These are phyloP conservation scores for Trichomonas tenax DNA, from an alignment of 208 protist genomes.

Conservation along the genomic window DNA sequence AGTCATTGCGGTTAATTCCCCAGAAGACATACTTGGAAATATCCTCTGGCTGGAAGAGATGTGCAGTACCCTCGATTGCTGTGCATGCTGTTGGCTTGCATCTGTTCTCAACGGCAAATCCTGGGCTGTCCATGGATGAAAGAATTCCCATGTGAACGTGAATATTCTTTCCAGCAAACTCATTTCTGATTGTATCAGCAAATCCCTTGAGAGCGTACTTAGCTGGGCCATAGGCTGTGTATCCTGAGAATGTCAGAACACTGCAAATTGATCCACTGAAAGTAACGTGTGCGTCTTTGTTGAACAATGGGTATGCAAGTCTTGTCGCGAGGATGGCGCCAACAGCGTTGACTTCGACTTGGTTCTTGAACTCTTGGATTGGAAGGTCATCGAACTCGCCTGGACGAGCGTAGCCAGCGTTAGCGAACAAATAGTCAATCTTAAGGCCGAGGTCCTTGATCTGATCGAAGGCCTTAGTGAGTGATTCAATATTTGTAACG, in stretches of 20 bases:
- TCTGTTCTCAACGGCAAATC: not conserved
- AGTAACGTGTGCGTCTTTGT: not conserved
- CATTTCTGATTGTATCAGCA: conserved; percentile 12
- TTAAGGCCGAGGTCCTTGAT: not conserved
- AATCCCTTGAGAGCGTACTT: not conserved
- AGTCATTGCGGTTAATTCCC: not conserved
- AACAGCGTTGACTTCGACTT: not conserved
- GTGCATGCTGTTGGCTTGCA: not conserved
- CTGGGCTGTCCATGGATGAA: not conserved
- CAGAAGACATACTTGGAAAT: not conserved
- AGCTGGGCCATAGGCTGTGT: not conserved
- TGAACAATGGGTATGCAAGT: not conserved
- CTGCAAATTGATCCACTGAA: not conserved
- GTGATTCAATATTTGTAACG: not conserved
- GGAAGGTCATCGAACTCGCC: not conserved
- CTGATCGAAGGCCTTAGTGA: not conserved
- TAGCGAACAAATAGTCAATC: not conserved
- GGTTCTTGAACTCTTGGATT: not conserved
- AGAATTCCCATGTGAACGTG: not conserved
- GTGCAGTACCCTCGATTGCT: not conserved
- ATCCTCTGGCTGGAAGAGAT: not conserved
- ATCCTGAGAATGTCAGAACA: not conserved
- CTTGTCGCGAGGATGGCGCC: not conserved
- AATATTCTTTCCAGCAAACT: not conserved
- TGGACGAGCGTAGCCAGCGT: not conserved